These are phyloP conservation scores for Cytospora piceae DNA, from an alignment of 2,329 filamentous ascomycete genomes.

Conservation along the genomic window DNA sequence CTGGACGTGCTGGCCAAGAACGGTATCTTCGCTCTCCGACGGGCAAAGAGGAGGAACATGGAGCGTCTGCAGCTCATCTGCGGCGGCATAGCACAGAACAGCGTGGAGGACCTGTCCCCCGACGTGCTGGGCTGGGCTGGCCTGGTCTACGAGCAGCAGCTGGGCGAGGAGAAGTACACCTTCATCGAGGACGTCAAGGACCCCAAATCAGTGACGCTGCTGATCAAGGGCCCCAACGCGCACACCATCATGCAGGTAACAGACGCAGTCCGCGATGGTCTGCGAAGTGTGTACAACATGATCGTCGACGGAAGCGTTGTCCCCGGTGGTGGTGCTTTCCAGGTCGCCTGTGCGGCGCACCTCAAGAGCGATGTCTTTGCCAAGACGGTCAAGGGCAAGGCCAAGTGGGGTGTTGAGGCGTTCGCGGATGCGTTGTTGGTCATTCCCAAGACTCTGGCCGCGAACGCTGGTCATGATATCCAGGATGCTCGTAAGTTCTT, in stretches of 20 bases:
- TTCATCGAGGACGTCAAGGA: slow-evolving; percentile 99
- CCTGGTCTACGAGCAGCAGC: slow-evolving; percentile 92
- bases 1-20: slow-evolving; percentile 98
- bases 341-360: slow-evolving; percentile 88
- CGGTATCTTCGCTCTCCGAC: slow-evolving; percentile 88
- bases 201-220: slow-evolving; percentile 93
- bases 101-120: slow-evolving; percentile 86
- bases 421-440: slow-evolving; percentile 94
- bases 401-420: slow-evolving; percentile 91
- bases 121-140: slow-evolving; percentile 95
- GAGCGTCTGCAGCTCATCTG: slow-evolving; percentile 95
- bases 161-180: slow-evolving; percentile 98
- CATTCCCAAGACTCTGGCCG: slow-evolving; percentile 96
- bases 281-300: slow-evolving; percentile 98
- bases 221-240: slow-evolving; percentile 97
- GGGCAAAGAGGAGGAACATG: slow-evolving; percentile 99
- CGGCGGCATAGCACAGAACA: slow-evolving; percentile 91
- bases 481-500: slow-evolving; percentile 82
- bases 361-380: slow-evolving; percentile 84
- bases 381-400: slow-evolving; percentile 95
- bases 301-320: slow-evolving; percentile 98
- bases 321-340: slow-evolving; percentile 92
- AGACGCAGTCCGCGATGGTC: slow-evolving; percentile 91
- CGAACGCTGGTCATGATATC: slow-evolving; percentile 94
- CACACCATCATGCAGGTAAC: slow-evolving; percentile 98